Evolutionary conservation across 2,329 filamentous ascomycete genomes (phyloP).

Genomic region (Cytospora chrysosperma): DNA sequence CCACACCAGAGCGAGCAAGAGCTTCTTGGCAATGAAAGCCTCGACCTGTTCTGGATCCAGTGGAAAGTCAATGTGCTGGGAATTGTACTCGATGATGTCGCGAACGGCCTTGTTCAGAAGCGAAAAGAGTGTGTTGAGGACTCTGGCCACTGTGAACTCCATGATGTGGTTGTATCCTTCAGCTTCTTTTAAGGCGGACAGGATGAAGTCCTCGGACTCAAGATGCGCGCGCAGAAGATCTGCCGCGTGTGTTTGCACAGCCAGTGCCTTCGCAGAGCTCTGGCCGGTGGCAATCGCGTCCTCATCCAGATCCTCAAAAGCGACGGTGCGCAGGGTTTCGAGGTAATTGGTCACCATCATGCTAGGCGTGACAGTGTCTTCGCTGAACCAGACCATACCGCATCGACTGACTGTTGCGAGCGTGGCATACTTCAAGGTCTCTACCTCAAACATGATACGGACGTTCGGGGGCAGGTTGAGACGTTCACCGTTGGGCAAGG

Average conservation of each 20-base stretch:
- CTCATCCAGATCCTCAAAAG: constrained; percentile 95
- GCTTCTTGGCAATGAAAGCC: constrained; percentile 86
- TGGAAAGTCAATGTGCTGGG: constrained; percentile 90
- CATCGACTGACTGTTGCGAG: constrained; percentile 98
- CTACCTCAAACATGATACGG: constrained; percentile 99
- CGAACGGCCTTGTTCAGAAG: constrained; percentile 91
- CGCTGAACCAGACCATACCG: constrained; percentile 99
- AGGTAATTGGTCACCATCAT: constrained; percentile 96
- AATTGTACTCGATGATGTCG: constrained; percentile 92
- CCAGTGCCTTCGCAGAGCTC: constrained; percentile 73
- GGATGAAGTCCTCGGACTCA: constrained; percentile 75
- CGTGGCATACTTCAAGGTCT: constrained; percentile 95
- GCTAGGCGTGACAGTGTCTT: constrained; percentile 87
- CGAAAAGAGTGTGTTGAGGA: constrained; percentile 90
- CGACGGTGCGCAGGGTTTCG: constrained; percentile 73
- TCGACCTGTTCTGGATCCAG: constrained; percentile 89
- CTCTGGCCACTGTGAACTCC: constrained; percentile 91
- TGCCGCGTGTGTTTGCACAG: constrained; percentile 76
- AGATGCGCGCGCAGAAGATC: constrained; percentile 75
- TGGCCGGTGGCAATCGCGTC: constrained; percentile 77
- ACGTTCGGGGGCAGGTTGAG: constrained; percentile 92
- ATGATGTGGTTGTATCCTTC: constrained; percentile 89
- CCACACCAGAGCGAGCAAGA: constrained; percentile 91
- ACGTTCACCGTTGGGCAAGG: constrained; percentile 95
- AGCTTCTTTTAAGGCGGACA: constrained; percentile 73